Evolutionary conservation across 345 rosid genomes (phyloP).

Genomic region (Moringa oleifera): DNA sequence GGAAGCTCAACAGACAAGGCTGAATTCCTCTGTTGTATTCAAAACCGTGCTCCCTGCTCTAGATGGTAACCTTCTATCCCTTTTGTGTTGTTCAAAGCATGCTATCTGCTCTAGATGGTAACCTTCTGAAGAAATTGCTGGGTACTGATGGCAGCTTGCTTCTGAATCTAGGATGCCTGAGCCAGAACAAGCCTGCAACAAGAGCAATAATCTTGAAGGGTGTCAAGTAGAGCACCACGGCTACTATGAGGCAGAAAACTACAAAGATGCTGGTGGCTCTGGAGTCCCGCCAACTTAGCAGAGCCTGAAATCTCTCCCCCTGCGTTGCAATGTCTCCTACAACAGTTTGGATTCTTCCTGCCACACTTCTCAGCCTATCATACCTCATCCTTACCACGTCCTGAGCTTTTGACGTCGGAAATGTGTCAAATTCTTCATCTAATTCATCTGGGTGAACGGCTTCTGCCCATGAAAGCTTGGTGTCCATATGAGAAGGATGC

Average conservation of each 20-base stretch:
- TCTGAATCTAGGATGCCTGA: slow-evolving; percentile 78
- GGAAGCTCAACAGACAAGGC: too few species aligned
- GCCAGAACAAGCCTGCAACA: slow-evolving; percentile 55
- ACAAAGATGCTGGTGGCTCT: slow-evolving; percentile 74
- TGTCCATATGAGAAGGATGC: slow-evolving; percentile 80
- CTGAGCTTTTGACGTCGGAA: slow-evolving; percentile 60
- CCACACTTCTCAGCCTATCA: slow-evolving; percentile 73
- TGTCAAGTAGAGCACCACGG: slow-evolving; percentile 57
- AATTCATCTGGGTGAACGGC: slow-evolving; percentile 72
- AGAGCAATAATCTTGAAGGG: slow-evolving; percentile 65
- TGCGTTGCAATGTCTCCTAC: slow-evolving; percentile 86
- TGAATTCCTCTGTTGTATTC: slow-evolving; percentile 1
- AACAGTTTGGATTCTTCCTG: slow-evolving; percentile 76
- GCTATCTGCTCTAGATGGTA: slow-evolving; percentile 73
- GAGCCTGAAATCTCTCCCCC: slow-evolving; percentile 70
- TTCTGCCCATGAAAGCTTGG: slow-evolving; percentile 82
- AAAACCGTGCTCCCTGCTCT: slow-evolving; percentile 75
- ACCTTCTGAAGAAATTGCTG: slow-evolving; percentile 80
- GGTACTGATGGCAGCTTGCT: slow-evolving; percentile 84
- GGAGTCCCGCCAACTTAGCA: slow-evolving; percentile 81
- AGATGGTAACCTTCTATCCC: slow-evolving; percentile 50
- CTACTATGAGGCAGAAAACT: slow-evolving; percentile 59
- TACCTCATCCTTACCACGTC: slow-evolving; percentile 82
- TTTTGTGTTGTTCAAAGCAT: slow-evolving; percentile 40
- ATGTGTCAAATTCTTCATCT: slow-evolving; percentile 78